Base-by-base conservation (phyloP, 257 asterid species). In the Striga asiatica region DNA sequence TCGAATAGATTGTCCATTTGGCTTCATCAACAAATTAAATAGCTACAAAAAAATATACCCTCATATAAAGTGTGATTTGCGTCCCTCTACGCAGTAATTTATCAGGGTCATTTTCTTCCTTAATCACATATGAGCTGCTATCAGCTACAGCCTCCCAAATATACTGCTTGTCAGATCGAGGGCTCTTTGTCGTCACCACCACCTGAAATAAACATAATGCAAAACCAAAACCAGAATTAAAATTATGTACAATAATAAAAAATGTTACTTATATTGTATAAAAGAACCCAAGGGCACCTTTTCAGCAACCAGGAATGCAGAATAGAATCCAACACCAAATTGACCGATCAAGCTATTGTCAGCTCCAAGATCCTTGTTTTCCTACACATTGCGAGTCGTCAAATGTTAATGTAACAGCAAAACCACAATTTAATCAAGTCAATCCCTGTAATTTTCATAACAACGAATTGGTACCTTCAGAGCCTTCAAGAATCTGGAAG, bases 291-390 rank as follows among this genome's bases (percentile, higher is more conserved):
- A 25, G 12, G 43, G 41, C 55, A 82, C 93, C 93, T 79, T 79
- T 54, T 82, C 78, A 69, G 93, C 79, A 54, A 82, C 93, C 63
- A 82, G 53, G 69, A 82, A 82, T 32, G 93, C 81, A 41, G 88
- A 82, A 71, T 82, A 82, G 68, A 82, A 82, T 10, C 93, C 93
- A 52, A 82, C 93, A 37, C 93, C 93, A 59, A 82, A 82, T 62
- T 82, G 93, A 65, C 93, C 93, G 59, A 82, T 82, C 76, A 82
- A 77, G 67, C 93, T 68, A 53, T 75, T 79, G 73, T 82, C 88
- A 19, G 79, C 66, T 34, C 85, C 88, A 16, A 71, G 48, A 11
- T 82, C 93, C 53, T 77, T 71, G 59, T 77, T 82, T 24, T 82
- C 93, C 93, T 82, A 52, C 25, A 25, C 2, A 29, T n/a, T 14